phyloP scores from a whole-genome alignment of 2,329 filamentous ascomycete genomes.

The Colletotrichum scovillei region DNA sequence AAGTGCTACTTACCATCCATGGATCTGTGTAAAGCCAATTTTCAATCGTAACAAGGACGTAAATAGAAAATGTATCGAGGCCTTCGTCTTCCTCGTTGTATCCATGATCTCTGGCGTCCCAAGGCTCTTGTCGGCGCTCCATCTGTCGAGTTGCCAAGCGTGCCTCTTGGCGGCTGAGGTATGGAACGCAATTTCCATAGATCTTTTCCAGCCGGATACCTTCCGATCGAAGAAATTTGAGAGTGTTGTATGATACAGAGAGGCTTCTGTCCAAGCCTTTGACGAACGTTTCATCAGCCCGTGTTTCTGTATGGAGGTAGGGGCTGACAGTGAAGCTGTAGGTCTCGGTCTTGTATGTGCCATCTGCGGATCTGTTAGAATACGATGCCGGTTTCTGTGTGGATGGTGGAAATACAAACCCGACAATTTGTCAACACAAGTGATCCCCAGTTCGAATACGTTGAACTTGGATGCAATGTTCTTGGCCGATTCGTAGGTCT shows the following conservation, averaged over 20 bases:
- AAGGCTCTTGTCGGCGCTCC: background rate
- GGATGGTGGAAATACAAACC: slow-evolving; percentile 1
- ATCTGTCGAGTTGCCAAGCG: background rate
- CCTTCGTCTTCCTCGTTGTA: slow-evolving; percentile 14
- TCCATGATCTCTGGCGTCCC: background rate
- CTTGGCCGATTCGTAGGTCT: slow-evolving; percentile 43
- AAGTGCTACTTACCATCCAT: background rate
- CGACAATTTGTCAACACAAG: slow-evolving; percentile 40
- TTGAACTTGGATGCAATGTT: slow-evolving; percentile 44
- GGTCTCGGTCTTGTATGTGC: slow-evolving; percentile 39
- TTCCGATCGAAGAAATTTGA: slow-evolving; percentile 44
- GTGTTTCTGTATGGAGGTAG: slow-evolving; percentile 36
- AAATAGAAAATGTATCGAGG: background rate
- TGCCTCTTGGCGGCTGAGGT: slow-evolving; percentile 42
- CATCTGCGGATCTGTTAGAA: slow-evolving; percentile 22
- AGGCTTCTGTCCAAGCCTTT: slow-evolving; percentile 42
- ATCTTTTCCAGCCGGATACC: slow-evolving; percentile 41
- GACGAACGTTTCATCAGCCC: slow-evolving; percentile 35
- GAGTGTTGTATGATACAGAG: slow-evolving; percentile 41
- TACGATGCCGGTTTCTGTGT: background rate
- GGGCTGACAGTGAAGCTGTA: slow-evolving; percentile 48
- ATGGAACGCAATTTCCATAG: slow-evolving; percentile 44
- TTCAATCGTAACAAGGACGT: background rate
- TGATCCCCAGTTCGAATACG: slow-evolving; percentile 51
- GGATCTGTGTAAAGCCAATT: background rate